Conservation (phyloP, 176 grass and related monocot species). For the Hyparrhenia diplandra region DNA sequence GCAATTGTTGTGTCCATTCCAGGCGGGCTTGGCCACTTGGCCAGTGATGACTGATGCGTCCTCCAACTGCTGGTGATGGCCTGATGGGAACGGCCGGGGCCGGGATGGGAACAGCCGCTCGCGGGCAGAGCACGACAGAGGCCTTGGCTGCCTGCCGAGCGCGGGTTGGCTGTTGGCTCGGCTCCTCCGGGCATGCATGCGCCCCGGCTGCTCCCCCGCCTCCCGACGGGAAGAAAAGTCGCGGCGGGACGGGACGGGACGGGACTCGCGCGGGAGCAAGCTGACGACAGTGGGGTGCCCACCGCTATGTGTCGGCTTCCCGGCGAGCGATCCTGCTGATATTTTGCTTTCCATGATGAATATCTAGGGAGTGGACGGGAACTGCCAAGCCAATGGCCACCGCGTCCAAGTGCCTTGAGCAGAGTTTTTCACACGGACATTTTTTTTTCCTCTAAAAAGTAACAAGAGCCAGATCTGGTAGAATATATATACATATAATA, state of each 20-base stretch:
- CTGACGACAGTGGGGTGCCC: neutral
- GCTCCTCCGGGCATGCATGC: neutral
- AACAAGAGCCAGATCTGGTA: no score
- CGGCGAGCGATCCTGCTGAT: neutral
- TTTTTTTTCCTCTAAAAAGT: no score
- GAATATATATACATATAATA: no score
- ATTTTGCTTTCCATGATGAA: neutral
- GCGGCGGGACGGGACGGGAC: neutral
- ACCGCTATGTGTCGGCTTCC: conserved; percentile 11
- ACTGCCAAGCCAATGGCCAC: neutral
- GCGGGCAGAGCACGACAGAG: neutral
- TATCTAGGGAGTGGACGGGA: neutral
- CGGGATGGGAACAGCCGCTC: neutral
- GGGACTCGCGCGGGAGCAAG: neutral
- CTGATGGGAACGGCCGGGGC: no score
- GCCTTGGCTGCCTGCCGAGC: neutral
- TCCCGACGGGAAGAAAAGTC: neutral
- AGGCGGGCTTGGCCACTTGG: no score
- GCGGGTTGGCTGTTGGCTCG: neutral
- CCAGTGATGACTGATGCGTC: no score
- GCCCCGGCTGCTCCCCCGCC: neutral
- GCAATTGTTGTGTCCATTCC: no score
- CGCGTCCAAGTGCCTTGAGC: no score
- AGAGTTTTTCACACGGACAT: no score
- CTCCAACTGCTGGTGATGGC: no score